Evolutionary conservation across 2,329 filamentous ascomycete genomes (phyloP).

Genomic region (Gremmenia infestans): DNA sequence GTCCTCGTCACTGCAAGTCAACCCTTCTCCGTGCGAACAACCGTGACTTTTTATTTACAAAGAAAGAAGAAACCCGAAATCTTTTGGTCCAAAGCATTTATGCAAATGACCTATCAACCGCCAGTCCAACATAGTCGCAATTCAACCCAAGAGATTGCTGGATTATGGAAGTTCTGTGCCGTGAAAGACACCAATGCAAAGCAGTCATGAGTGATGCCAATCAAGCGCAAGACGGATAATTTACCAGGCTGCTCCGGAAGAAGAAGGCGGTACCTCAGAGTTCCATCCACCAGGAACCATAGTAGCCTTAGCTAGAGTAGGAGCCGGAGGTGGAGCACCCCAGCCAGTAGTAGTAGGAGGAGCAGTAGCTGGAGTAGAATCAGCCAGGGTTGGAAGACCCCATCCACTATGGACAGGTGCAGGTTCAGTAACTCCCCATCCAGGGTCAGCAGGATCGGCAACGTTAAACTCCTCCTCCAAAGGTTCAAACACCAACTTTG

Average conservation of each 20-base stretch:
- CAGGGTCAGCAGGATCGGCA: conserved; percentile 13
- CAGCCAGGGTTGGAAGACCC: too few relatives aligned
- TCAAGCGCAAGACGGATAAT: not conserved
- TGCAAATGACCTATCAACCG: not conserved
- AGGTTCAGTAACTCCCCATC: conserved; percentile 3
- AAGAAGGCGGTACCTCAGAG: not conserved
- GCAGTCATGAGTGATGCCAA: not conserved
- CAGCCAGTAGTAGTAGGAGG: not conserved
- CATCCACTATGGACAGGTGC: too few relatives aligned
- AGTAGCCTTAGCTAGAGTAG: conserved; percentile 5
- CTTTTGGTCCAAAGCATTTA: not conserved
- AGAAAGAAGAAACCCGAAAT: not conserved
- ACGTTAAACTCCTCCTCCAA: conserved; percentile 20
- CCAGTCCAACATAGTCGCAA: not conserved
- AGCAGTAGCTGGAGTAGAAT: too few relatives aligned
- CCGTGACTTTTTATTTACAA: not conserved
- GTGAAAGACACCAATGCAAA: too few relatives aligned
- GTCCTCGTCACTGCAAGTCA: not conserved
- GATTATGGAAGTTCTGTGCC: too few relatives aligned
- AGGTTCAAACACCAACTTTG: conserved; percentile 24
- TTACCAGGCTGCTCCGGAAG: not conserved
- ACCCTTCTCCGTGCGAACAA: not conserved
- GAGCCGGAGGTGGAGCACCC: conserved; percentile 5
- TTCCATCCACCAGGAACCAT: conserved; percentile 1
- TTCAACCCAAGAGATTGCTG: too few relatives aligned